phyloP scores from a whole-genome alignment of 805 yeast genomes.

The Candida ovalis region DNA sequence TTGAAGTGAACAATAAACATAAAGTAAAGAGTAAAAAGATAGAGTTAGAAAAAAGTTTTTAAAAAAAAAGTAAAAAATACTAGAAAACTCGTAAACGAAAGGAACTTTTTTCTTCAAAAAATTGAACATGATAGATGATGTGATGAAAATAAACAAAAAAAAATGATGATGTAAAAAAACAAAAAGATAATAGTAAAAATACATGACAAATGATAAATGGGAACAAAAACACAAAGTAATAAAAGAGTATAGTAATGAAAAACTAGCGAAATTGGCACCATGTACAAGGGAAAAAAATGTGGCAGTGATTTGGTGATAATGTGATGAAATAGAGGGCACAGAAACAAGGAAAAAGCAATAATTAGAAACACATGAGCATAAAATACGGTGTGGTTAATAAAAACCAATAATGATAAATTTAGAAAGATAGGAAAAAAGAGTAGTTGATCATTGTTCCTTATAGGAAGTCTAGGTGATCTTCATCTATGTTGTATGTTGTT shows the following conservation, averaged over 20 bases:
- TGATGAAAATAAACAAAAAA: background rate
- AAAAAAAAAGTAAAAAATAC: background rate
- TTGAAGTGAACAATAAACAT: background rate
- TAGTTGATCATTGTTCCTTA: background rate
- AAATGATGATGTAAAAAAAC: background rate
- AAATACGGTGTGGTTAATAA: background rate
- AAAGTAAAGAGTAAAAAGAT: background rate
- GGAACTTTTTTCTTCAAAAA: background rate
- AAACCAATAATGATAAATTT: background rate
- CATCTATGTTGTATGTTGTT: background rate
- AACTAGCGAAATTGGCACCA: no score
- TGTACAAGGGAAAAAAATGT: no score
- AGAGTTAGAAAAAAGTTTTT: background rate
- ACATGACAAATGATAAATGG: background rate
- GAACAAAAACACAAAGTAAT: no score
- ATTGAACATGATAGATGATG: background rate
- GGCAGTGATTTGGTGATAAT: background rate
- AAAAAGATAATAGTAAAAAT: background rate
- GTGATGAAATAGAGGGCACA: background rate
- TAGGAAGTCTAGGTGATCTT: background rate
- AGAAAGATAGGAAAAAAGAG: background rate
- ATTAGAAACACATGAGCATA: background rate
- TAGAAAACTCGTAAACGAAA: background rate
- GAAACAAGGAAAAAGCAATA: background rate
- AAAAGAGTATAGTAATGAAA: background rate